These are phyloP conservation scores for Cicer pinnatifidum DNA, from an alignment of 306 rosid species.

Conservation along the genomic window DNA sequence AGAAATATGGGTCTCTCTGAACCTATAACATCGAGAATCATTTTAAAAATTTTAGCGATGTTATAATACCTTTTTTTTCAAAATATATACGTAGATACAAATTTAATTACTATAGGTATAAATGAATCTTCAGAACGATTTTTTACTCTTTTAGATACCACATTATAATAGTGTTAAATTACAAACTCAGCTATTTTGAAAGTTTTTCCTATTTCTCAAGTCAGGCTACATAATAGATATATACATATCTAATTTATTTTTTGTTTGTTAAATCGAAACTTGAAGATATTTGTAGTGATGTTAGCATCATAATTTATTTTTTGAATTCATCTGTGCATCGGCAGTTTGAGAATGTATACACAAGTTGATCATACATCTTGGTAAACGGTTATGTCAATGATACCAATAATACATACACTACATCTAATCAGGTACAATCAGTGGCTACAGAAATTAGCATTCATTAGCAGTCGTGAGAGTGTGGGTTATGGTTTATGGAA, in stretches of 20 bases:
- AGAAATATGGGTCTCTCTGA: too few relatives aligned
- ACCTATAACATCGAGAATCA: too few relatives aligned
- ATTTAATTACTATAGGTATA: too few relatives aligned
- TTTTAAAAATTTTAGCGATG: too few relatives aligned
- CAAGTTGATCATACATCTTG: not conserved
- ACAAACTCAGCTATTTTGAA: not conserved
- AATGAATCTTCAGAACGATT: too few relatives aligned
- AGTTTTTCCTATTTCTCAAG: not conserved
- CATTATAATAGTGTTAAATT: too few relatives aligned
- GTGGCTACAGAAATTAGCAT: constrained; percentile 67
- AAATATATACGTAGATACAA: too few relatives aligned
- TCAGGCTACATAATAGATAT: not conserved
- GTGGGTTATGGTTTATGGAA: constrained; percentile 73
- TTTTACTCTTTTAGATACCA: too few relatives aligned
- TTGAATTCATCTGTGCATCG: constrained; percentile 15
- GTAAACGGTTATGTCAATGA: constrained; percentile 20
- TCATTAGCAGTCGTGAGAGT: constrained; percentile 64
- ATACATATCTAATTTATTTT: constrained; percentile 7
- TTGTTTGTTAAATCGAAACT: constrained; percentile 29
- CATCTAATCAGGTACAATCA: constrained; percentile 61
- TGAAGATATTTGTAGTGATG: constrained; percentile 63
- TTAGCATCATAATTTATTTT: constrained; percentile 37
- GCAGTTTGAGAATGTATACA: constrained; percentile 7
- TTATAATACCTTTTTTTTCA: too few relatives aligned
- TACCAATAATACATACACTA: constrained; percentile 39